Percentiles rank a stretch among this genome's conserved stretches.
Evolutionary conservation across 352 stramenopile species (phyloP).

Genomic region (Thalassiosira oceanica): DNA sequence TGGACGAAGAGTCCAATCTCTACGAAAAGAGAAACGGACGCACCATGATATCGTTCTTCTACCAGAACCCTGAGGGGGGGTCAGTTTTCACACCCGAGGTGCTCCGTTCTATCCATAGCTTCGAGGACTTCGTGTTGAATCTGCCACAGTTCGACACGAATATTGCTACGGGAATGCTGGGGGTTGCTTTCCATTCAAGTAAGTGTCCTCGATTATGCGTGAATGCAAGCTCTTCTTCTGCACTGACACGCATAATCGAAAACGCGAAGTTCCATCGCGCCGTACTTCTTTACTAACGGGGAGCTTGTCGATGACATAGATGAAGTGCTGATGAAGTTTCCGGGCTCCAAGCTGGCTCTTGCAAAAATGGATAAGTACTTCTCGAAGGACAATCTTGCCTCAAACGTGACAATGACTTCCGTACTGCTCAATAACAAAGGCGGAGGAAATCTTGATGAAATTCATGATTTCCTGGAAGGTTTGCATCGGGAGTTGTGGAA

Average conservation of each 20-base stretch:
- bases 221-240: too few species aligned
- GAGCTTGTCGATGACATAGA: constrained; percentile 27
- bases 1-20: too few species aligned
- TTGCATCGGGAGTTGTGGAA: constrained; percentile 18
- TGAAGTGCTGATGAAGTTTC: constrained; percentile 5
- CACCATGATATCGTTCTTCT: constrained; percentile 25
- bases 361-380: constrained; percentile 30
- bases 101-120: constrained; percentile 12
- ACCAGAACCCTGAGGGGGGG: constrained; percentile 21
- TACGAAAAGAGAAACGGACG: constrained; percentile 4
- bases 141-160: too few species aligned
- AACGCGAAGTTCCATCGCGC: too few species aligned
- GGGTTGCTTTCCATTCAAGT: constrained; percentile 19
- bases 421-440: constrained; percentile 4
- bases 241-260: too few species aligned
- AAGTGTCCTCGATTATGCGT: too few species aligned
- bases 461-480: constrained; percentile 11
- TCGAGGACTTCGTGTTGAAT: constrained; percentile 15
- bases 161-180: constrained; percentile 4
- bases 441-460: neutral
- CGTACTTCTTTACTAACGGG: constrained; percentile 12
- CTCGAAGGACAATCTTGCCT: constrained; percentile 9
- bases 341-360: constrained; percentile 4
- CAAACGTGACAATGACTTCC: constrained; percentile 11
- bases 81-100: constrained; percentile 21